Evolutionary conservation across 176 grass and related monocot genomes (phyloP), one percentile per base, ranked within the genome.

Genomic region (Paspalum notatum): DNA sequence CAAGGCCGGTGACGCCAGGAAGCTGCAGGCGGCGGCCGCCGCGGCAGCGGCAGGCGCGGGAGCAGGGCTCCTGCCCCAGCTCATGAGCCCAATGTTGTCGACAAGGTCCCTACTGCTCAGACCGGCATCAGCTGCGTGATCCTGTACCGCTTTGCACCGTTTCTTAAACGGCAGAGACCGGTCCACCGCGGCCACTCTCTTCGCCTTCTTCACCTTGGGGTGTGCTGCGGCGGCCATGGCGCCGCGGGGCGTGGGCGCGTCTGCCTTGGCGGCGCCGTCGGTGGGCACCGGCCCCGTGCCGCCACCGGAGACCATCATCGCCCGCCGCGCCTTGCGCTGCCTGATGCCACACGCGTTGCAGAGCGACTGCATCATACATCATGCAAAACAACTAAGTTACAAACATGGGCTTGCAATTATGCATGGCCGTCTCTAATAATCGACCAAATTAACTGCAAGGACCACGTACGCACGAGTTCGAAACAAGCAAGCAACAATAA

Each of bases 291-390:
- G 64, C 56, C 59, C 76, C 8, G 66, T 15, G 43, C 43, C 43
- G 7, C 14, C 1, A 4, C 56, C 18, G 8, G 90, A 72, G 78
- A 78, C 83, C 81, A 88, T 86, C 93, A 94, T 89, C 53, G 97
- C 91, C 66, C 89, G 88, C 37, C 93, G 66, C 44, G 93, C 97
- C 90, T 99, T 99, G 76, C 97, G 82, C 88, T 99, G 97, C 71
- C 97, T 85, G 78, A 99, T 99, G 18, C 97, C 97, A 5, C 97
- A 99, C 4, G 97, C 97, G 78, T 99, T 99, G 79, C 97, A 99
- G 38, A 99, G 97, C n/a, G 97, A 99, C 97, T 99, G 91, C 89
- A 58, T 79, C 32, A 32, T 32, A 79, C 88, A 90, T 74, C 88
- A 90, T 74, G 82, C 68, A 83, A 77, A 72, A 63, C 16, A 37